Base-by-base conservation (phyloP, 192 early-diverging fungal species). In the Coemansia reversa region DNA sequence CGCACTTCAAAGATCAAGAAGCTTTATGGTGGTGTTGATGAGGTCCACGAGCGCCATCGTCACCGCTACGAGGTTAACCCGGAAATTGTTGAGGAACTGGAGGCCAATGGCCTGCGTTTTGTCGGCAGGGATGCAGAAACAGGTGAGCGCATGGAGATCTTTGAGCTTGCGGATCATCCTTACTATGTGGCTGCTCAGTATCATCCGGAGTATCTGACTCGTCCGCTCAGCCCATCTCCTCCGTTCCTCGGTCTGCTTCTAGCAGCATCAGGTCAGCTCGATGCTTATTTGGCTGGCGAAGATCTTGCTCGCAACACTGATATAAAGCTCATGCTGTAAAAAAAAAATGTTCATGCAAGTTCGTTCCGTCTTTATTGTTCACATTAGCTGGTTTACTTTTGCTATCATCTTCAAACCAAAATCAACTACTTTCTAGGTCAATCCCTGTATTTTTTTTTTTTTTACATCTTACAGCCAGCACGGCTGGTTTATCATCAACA, bases 51-150 rank as follows among this genome's bases (percentile, higher is more conserved):
- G 84, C 90, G 97, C 66, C 94, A 98, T 66, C 90, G 97, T 69
- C 97, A 98, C 68, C 89, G 97, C 25, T 99, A 98, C 79, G 97
- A 99, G 84, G 92, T 99, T 56, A 99, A 98, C 82, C 96, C 96
- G 11, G 84, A 88, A 51, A 83, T 85, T 60, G 90, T 96, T 12
- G 51, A 73, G 14, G 75, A 82, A 49, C 74, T 98, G 24, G 95
- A 97, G 79, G 69, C 67, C 5, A 85, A 91, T 32, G 97, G 97
- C 3, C 61, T 98, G 65, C 66, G 82, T 14, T 98, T 98, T 84
- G 87, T 98, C 39, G 97, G 95, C 56, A 86, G 89, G 50, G 97
- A 98, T 63, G 68, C 72, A 0, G 94, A 97, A 63, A 92, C 91
- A 47, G 94, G 93, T 35, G 86, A 97, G 76, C 94, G 97, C 60